Evolutionary conservation across 352 stramenopile species (phyloP).

Genomic region (Phytopythium vexans): DNA sequence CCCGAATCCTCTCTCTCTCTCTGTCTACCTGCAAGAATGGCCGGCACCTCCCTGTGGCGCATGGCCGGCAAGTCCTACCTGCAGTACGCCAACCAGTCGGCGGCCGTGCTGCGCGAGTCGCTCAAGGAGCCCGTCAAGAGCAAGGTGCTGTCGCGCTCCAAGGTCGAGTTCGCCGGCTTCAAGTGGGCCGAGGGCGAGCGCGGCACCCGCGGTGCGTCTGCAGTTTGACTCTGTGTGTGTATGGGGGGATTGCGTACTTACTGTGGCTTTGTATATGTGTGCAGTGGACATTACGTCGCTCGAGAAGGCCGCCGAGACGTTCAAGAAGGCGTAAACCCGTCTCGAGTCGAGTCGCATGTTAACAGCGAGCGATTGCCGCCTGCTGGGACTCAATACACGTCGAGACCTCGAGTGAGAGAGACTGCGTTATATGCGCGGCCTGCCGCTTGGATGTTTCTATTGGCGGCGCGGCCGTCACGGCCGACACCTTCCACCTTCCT

Average conservation of each 20-base stretch:
- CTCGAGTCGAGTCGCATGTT: too few relatives aligned
- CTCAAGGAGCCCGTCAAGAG: constrained; percentile 89
- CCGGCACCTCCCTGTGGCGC: constrained; percentile 83
- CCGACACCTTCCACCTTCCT: too few relatives aligned
- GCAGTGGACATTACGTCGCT: constrained; percentile 76
- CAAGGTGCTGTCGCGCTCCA: constrained; percentile 63
- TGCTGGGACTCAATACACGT: too few relatives aligned
- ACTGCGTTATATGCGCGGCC: too few relatives aligned
- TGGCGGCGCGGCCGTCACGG: too few relatives aligned
- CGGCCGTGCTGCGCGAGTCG: constrained; percentile 59
- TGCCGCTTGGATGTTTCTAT: too few relatives aligned
- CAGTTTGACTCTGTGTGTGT: neutral
- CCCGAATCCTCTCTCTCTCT: neutral
- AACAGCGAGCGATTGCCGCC: too few relatives aligned
- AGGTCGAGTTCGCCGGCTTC: constrained; percentile 83
- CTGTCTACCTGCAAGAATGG: neutral
- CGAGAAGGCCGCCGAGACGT: constrained; percentile 77
- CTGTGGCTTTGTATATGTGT: constrained; percentile 5
- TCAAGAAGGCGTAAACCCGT: constrained; percentile 61
- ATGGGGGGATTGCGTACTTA: neutral
- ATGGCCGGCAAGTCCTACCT: constrained; percentile 85
- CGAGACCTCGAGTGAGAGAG: too few relatives aligned
- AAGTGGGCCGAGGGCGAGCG: constrained; percentile 84
- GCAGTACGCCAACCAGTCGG: constrained; percentile 88
- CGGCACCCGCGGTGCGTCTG: constrained; percentile 56